Conservation (phyloP, 345 rosid genomes). For the Moricandia moricandioides region DNA sequence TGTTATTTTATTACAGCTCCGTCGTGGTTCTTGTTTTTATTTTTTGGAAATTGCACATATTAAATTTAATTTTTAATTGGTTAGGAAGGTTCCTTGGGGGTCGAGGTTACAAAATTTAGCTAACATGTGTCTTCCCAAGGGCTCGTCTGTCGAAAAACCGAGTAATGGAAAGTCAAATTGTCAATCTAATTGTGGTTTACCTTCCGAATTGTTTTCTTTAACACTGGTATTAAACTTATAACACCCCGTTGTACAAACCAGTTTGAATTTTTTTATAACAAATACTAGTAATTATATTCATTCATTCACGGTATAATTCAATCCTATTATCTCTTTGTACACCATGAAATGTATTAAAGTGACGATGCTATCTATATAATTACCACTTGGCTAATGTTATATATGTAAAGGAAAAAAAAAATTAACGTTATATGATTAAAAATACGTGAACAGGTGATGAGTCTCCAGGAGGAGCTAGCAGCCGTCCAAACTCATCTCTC, state of each 20-base stretch:
- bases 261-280: not conserved
- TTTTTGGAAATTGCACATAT: not conserved
- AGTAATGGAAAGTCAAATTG: constrained; percentile 16
- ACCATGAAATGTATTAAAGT: not conserved
- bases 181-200: not conserved
- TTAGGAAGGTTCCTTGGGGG: not conserved
- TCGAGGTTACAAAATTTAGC: not conserved
- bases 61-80: not conserved
- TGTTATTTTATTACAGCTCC: not conserved
- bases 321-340: not conserved
- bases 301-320: not conserved
- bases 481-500: constrained; percentile 54
- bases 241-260: not conserved
- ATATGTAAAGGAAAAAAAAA: not conserved
- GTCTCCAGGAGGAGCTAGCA: constrained; percentile 72
- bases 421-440: not conserved
- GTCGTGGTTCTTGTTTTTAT: not conserved
- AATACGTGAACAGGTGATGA: constrained; percentile 48
- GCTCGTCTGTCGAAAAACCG: constrained; percentile 14
- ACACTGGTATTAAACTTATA: not conserved
- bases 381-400: not conserved
- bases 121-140: constrained; percentile 23
- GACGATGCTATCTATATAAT: not conserved
- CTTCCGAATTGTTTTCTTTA: not conserved
- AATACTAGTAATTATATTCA: not conserved